These are phyloP conservation scores for Dothideomycetidae sp. DNA, from an alignment of 2,329 filamentous ascomycete genomes.

Conservation along the genomic window DNA sequence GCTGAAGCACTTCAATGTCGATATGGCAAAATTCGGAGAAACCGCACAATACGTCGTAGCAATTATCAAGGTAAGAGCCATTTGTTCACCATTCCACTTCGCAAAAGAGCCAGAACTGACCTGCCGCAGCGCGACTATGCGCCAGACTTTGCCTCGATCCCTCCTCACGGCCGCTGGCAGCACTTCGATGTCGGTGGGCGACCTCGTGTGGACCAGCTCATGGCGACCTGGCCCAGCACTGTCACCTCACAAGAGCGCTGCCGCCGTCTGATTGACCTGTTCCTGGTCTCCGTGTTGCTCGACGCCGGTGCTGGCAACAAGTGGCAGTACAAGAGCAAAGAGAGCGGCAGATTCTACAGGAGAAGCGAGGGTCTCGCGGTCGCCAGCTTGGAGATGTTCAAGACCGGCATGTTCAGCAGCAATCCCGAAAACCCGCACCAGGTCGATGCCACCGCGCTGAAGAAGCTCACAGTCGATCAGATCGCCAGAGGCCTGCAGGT, in stretches of 20 bases:
- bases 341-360: conserved; percentile 68
- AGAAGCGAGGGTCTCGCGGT: conserved; percentile 81
- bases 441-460: conserved; percentile 73
- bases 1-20: conserved; percentile 76
- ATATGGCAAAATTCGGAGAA: conserved; percentile 68
- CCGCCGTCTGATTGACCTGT: conserved; percentile 61
- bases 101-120: conserved; percentile 4
- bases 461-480: conserved; percentile 55
- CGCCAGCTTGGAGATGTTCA: conserved; percentile 80
- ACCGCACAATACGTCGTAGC: conserved; percentile 79
- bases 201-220: conserved; percentile 56
- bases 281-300: conserved; percentile 65
- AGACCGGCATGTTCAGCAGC: conserved; percentile 76
- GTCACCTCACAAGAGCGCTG: conserved; percentile 61
- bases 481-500: conserved; percentile 79
- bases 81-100: background rate
- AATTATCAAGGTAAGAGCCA: conserved; percentile 70
- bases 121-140: conserved; percentile 49
- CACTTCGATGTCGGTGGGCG: conserved; percentile 70
- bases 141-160: conserved; percentile 57
- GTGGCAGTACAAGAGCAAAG: conserved; percentile 87
- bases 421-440: conserved; percentile 68
- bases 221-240: conserved; percentile 52
- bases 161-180: conserved; percentile 74
- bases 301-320: conserved; percentile 79